Evolutionary conservation across 768 basidiomycete genomes (phyloP), one percentile per base, ranked within the genome.

Genomic region (Cubamyces sp.): DNA sequence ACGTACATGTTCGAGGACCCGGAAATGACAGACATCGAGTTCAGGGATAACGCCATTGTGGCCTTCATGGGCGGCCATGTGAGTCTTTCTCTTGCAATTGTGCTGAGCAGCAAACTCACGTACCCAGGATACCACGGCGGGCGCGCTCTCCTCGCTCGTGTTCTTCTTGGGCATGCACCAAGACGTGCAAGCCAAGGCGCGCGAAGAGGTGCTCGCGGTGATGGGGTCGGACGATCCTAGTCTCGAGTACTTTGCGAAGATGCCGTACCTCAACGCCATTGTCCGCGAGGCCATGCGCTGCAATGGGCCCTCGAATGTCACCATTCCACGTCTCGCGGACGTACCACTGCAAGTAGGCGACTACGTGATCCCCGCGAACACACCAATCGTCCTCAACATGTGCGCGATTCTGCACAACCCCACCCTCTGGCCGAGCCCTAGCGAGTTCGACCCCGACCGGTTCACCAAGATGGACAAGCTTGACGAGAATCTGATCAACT

Each of bases 371-470:
- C 75, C 76, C 0, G 62, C 71, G 0, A 53, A 65, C 26, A 69
- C 71, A 12, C 74, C 75, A 14, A 48, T 78, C 37, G 72, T 75
- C 41, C 68, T 70, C 30, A 73, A 77, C 62, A 68, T 77, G 46
- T 73, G 62, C 57, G 69, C 70, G 6, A 69, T 74, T 56, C 66
- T 71, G 59, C 72, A 71, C 42, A 70, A 76, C 61, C 81, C 84
- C 56, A 66, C 59, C 3, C 69, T 82, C 14, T 88, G 78, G 68
- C 77, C 79, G 1, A 72, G 83, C 54, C 74, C 87, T 2, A 70
- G 79, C 54, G 61, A 61, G 1, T 88, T 87, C 71, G 71, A 73
- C 45, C 87, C 87, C 0, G 81, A 83, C 23, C 80, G 87, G 5
- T 86, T 77, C 64, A 64, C 85, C 42, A 54, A 47, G 40, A 55